Evolutionary conservation across 192 early-diverging fungal genomes (phyloP).

Genomic region (Borealophlyctis nickersoniae): DNA sequence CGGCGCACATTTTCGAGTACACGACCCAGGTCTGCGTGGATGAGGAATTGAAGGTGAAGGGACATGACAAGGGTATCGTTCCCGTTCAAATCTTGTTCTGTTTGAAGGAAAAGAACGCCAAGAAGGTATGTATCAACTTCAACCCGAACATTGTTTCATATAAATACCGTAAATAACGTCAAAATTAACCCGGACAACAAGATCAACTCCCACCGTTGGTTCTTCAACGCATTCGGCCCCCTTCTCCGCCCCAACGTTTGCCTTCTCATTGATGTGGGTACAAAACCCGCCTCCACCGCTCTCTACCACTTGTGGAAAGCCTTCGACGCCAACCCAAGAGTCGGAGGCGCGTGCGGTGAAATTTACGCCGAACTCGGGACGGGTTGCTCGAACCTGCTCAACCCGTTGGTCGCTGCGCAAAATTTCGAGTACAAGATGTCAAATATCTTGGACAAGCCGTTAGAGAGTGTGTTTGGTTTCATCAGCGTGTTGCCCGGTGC

Average conservation of each 20-base stretch:
- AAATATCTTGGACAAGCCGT: conserved; percentile 95
- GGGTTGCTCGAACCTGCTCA: conserved; percentile 67
- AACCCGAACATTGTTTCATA: neutral
- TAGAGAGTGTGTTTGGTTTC: conserved; percentile 86
- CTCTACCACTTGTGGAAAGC: conserved; percentile 94
- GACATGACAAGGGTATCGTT: conserved; percentile 65
- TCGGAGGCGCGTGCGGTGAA: conserved; percentile 94
- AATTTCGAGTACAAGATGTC: conserved; percentile 99
- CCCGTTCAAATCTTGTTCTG: conserved; percentile 90
- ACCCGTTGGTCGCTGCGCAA: conserved; percentile 90
- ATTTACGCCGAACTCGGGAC: conserved; percentile 83
- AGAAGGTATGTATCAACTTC: conserved; percentile 41
- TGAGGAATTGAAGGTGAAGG: conserved; percentile 59
- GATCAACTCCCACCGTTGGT: conserved; percentile 96
- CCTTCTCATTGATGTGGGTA: conserved; percentile 91
- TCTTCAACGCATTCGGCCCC: conserved; percentile 89
- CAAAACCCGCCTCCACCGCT: conserved; percentile 75
- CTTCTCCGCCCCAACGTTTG: conserved; percentile 83
- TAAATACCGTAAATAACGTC: too few relatives aligned
- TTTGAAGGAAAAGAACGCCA: conserved; percentile 90
- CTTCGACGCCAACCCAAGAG: conserved; percentile 73
- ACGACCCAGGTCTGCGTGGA: conserved; percentile 75
- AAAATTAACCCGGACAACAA: too few relatives aligned
- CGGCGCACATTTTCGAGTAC: conserved; percentile 87
- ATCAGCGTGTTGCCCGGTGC: conserved; percentile 89